Conservation (phyloP, 148 eudicot genomes). For the Cornus suecica region DNA sequence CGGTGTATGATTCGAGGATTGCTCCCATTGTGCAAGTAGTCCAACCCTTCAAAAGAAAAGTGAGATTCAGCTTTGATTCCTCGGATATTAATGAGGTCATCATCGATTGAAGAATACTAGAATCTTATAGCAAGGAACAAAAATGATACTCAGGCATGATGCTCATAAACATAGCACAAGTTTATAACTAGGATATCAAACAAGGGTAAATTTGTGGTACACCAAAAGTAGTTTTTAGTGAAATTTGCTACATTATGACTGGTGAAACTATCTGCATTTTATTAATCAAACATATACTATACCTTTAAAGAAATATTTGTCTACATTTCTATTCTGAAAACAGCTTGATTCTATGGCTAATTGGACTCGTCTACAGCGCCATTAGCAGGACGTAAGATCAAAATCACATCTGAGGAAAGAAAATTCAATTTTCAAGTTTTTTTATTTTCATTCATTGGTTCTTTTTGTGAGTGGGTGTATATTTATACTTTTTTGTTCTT, state of each 20-base stretch:
- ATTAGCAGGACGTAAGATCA: no score
- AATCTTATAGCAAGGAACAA: neutral
- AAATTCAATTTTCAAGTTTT: neutral
- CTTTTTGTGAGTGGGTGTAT: no score
- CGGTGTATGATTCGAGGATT: conserved; percentile 80
- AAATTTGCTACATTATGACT: neutral
- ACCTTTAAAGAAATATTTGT: neutral
- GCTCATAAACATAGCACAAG: neutral
- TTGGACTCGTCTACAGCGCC: neutral
- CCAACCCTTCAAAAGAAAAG: conserved; percentile 56
- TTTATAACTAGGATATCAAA: neutral
- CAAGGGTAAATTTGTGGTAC: neutral
- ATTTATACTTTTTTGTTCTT: neutral
- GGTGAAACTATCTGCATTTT: neutral
- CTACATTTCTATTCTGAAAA: neutral
- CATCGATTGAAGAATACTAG: neutral
- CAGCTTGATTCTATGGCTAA: neutral
- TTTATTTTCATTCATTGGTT: no score
- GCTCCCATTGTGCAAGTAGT: conserved; percentile 73
- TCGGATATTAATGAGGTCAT: neutral
- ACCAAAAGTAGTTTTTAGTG: neutral
- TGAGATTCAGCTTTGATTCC: neutral
- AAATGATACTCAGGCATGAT: neutral
- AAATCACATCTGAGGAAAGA: neutral
- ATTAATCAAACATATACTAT: neutral